phyloP scores from a whole-genome alignment of 2,329 filamentous ascomycete species.

The Ramichloridium luteum region DNA sequence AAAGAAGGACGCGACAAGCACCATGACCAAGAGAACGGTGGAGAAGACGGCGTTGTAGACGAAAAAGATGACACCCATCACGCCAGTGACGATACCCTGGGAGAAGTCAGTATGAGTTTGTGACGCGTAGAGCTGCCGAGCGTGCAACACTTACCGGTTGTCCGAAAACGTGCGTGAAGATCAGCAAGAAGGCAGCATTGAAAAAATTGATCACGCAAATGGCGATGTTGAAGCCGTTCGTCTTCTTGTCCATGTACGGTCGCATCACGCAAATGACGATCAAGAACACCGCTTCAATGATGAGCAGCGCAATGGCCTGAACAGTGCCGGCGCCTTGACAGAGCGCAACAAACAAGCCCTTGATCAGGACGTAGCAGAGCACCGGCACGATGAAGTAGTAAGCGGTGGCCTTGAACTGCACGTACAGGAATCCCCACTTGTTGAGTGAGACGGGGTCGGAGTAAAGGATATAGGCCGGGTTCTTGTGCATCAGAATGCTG shows the following conservation, averaged over 20 bases:
- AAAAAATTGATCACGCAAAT: constrained; percentile 85
- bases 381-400: constrained; percentile 88
- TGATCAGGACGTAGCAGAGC: constrained; percentile 68
- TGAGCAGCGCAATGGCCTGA: constrained; percentile 69
- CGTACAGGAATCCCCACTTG: constrained; percentile 97
- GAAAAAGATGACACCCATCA: constrained; percentile 83
- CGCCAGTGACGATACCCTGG: constrained; percentile 64
- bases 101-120: constrained; percentile 5
- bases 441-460: constrained; percentile 88
- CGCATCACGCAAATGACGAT: constrained; percentile 68
- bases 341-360: constrained; percentile 79
- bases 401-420: constrained; percentile 87
- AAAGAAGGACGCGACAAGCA: constrained; percentile 64
- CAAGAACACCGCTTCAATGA: constrained; percentile 69
- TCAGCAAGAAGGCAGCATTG: constrained; percentile 75
- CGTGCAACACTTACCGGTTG: constrained; percentile 48
- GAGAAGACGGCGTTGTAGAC: constrained; percentile 76
- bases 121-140: not conserved
- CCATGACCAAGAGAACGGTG: constrained; percentile 67
- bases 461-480: constrained; percentile 92
- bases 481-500: constrained; percentile 84
- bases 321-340: constrained; percentile 57
- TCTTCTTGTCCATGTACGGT: constrained; percentile 99
- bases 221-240: constrained; percentile 89
- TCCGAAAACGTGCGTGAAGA: constrained; percentile 79